Base-by-base conservation (phyloP, 1,284 basidiomycete species). In the Rhodotorula glutinis region DNA sequence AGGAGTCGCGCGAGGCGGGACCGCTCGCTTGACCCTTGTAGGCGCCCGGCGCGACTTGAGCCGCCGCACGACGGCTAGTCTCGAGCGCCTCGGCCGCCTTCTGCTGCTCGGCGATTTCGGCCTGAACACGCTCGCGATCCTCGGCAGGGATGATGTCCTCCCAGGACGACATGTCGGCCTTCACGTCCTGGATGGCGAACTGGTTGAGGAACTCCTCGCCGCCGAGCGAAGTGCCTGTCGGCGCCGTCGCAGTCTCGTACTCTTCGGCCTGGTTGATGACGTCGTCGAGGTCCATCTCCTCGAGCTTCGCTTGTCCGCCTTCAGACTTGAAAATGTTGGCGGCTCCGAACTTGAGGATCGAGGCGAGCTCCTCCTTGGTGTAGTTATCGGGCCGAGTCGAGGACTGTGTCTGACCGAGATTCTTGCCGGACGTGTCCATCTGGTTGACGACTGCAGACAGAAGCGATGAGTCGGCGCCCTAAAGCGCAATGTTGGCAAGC, bases 271-370 rank as follows among this genome's bases (percentile, higher is more conserved):
- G 89, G 77, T 89, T 95, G 62, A 99, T 86, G 76, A 99, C 95
- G 74, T 98, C 96, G 79, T 98, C 96, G 21, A 98, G 86, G 79
- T 99, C 94, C 92, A 99, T 94, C 78, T 98, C 93, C 77, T 97
- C 95, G 53, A 99, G 87, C 81, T 98, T 98, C 81, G 94, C 87
- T 80, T 88, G 93, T 79, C 96, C 92, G 69, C 89, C 88, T 61
- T 83, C 85, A 79, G 95, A 92, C 83, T 98, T 95, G 82, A 98
- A 98, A 85, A 99, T 94, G 81, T 91, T 97, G 79, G 94, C 92
- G 14, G 96, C 96, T 62, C 96, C 96, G 79, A 97, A 98, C 81
- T 98, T 98, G 79, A 99, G 85, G 66, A 98, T 97, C n/a, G 94
- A 93, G 46, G 91, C 91, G 47, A 99, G 85, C 79, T 99, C 96